Base-by-base conservation (phyloP, 2,329 filamentous ascomycete genomes). In the Botryotinia narcissicola region DNA sequence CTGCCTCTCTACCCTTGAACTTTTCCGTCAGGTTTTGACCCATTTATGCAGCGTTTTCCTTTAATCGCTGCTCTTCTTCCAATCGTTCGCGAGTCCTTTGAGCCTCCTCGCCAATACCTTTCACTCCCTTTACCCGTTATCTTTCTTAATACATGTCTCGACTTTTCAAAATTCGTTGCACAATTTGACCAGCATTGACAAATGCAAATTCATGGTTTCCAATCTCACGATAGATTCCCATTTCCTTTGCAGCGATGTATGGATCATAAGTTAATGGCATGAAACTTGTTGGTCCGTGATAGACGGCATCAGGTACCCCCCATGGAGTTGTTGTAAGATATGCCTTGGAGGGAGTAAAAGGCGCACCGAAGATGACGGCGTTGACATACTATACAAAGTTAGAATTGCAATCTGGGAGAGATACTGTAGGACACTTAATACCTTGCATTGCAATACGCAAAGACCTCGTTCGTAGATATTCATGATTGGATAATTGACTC, bases 401-500 rank as follows among this genome's bases (percentile, higher is more conserved):
- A 76, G 48, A 71, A 67, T 40, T 42, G 60, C 20, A 40, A 42
- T 59, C n/a, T 44, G 22, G 44, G 22, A 46, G 18, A 46, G 18
- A 48, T 57, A 22, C 66, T 44, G 72, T 35, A 42, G 70, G 37
- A 64, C 6, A 48, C 16, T 54, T 20, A 88, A 79, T 86, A 95
- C 93, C 82, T 92, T 92, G 86, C 96, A 99, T 81, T 99, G 96
- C 75, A 98, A 85, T 44, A 98, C 95, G 81, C 96, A 99, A 35
- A 99, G 89, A 2, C 95, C 95, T 60, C 96, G 92, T 85, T 99
- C 96, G 80, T 95, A 97, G 73, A 97, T 95, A 85, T 98, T 99
- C 96, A 99, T 99, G 84, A 99, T 98, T 40, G 96, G 96, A 81
- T 98, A 99, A 84, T 99, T 99, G 79, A 98, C 88, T 51, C 96